Evolutionary conservation across 2,329 filamentous ascomycete genomes (phyloP), one percentile per base, ranked within the genome.

Genomic region (Alternaria ethzedia): DNA sequence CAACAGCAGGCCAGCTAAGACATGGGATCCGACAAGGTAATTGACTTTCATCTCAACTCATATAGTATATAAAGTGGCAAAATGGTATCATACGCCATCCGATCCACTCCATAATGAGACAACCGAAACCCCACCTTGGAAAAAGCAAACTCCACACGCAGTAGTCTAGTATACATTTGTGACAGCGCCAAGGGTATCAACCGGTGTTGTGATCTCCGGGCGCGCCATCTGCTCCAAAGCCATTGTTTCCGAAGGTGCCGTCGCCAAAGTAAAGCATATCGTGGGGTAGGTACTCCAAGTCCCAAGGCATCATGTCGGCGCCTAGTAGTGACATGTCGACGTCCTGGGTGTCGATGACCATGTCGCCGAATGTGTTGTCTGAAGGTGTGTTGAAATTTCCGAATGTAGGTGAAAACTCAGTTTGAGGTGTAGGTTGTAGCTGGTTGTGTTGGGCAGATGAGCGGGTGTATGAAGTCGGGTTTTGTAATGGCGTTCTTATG

Each of bases 341-440:
- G 67, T 94, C 91, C 66, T 92, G 91, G 63, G 88, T 90, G 75
- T 93, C 89, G 68, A 94, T 92, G 65, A 91, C 89, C 80, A 94
- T 90, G 61, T 84, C 81, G 5, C 81, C 80, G 50, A 84, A 78
- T 1, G 78, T 69, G 6, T 70, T 70, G 21, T 78, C 70, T 7
- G 71, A 69, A 3, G 72, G 70, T 3, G 68, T 71, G 3, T 73
- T 64, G 36, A 75, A 78, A 9, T 68, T 70, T 30, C 57, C 58
- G 46, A 74, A 73, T 4, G 70, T 70, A 2, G 76, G 70, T 1
- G 76, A 75, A 13, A 77, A 73, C 11, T 72, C 69, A 6, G 59
- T 66, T 45, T 67, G 64, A 5, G 55, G 44, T 10, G 44, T 36
- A 23, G 51, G 64, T 6, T 64, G 57, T 8, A 64, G 36, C 20